These are phyloP conservation scores for Trametes hirsuta DNA, from an alignment of 1,284 basidiomycete species.

Conservation along the genomic window DNA sequence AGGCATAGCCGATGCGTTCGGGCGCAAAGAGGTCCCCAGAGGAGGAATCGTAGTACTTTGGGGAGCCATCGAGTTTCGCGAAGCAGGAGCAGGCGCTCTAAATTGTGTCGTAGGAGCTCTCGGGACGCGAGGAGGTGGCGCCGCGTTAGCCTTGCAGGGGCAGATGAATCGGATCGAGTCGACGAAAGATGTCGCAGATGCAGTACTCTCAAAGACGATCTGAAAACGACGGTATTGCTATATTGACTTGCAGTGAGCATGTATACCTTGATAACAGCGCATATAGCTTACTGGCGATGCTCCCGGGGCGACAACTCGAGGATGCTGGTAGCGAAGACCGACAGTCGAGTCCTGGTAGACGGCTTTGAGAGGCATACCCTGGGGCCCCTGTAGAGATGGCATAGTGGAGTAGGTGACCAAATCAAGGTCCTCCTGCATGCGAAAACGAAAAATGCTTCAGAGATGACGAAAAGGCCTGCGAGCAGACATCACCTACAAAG, in stretches of 20 bases:
- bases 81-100: not conserved
- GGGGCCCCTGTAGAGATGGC: slow-evolving; percentile 37
- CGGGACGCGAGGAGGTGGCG: slow-evolving; percentile 10
- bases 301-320: slow-evolving; percentile 41
- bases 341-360: slow-evolving; percentile 73
- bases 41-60: not conserved
- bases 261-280: slow-evolving; percentile 13
- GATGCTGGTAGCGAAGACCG: slow-evolving; percentile 72
- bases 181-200: slow-evolving; percentile 57
- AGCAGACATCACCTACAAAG: slow-evolving; percentile 53
- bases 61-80: not conserved
- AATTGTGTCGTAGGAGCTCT: not conserved
- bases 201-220: slow-evolving; percentile 59
- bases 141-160: slow-evolving; percentile 55
- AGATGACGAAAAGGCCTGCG: too few species aligned
- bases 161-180: slow-evolving; percentile 66
- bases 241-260: not conserved
- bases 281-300: slow-evolving; percentile 41
- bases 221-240: slow-evolving; percentile 75
- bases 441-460: not conserved
- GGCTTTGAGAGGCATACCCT: slow-evolving; percentile 71
- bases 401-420: slow-evolving; percentile 63
- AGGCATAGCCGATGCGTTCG: not conserved
- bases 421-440: slow-evolving; percentile 70
- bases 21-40: not conserved